Evolutionary conservation across 169 alveolate species (phyloP).

Genomic region (Cryptosporidium sp.): DNA sequence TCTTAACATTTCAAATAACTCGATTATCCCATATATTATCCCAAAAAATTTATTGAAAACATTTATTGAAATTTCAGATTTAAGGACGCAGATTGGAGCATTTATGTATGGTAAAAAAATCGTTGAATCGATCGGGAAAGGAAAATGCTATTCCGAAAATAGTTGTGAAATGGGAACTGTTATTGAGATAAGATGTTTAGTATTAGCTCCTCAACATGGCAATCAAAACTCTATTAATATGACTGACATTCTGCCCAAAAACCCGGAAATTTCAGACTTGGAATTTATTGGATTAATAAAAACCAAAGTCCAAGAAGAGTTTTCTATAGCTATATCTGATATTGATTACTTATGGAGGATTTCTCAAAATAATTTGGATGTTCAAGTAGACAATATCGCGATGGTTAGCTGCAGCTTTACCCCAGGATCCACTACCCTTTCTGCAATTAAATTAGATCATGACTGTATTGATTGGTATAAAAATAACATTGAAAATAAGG

Average conservation of each 20-base stretch:
- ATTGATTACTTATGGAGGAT: slow-evolving; percentile 31
- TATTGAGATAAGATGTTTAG: slow-evolving; percentile 94
- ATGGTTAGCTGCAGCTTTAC: slow-evolving; percentile 92
- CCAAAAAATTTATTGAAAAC: slow-evolving; percentile 98
- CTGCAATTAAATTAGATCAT: slow-evolving; percentile 93
- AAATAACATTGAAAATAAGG: slow-evolving; percentile 79
- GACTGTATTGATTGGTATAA: slow-evolving; percentile 95
- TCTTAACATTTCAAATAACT: slow-evolving; percentile 81
- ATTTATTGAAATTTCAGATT: slow-evolving; percentile 97
- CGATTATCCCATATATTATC: slow-evolving; percentile 93
- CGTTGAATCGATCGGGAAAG: slow-evolving; percentile 2
- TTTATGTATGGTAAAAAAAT: slow-evolving; percentile 93
- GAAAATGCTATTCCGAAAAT: slow-evolving; percentile 4
- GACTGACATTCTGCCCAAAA: slow-evolving; percentile 94
- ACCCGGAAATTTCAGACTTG: slow-evolving; percentile 74
- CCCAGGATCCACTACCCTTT: slow-evolving; percentile 97
- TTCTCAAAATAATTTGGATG: slow-evolving; percentile 31
- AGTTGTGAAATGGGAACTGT: slow-evolving; percentile 79
- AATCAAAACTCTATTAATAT: slow-evolving; percentile 92
- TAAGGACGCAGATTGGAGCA: slow-evolving; percentile 98
- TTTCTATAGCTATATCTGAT: slow-evolving; percentile 8
- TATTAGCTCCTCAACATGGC: slow-evolving; percentile 98
- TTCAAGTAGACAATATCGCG: slow-evolving; percentile 74
- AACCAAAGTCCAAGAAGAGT: slow-evolving; percentile 47
- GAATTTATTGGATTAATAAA: slow-evolving; percentile 49